A percentile compares a stretch with the other conserved stretches of the same genome.
Conservation (phyloP, 202 grass and related monocot species). For the Elaeis oleifera region DNA sequence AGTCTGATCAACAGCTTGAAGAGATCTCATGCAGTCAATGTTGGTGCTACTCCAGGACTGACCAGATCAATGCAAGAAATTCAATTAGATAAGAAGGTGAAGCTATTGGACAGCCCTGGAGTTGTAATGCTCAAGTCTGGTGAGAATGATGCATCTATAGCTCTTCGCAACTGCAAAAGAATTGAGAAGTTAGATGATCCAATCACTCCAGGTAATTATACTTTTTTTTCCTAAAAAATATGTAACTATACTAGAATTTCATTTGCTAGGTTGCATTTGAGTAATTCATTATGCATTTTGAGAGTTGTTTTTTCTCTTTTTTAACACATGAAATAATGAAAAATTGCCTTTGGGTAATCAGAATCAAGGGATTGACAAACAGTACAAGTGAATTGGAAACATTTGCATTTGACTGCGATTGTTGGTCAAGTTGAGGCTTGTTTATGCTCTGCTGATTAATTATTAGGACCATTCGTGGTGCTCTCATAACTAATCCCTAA, state of each 20-base stretch:
- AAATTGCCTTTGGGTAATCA: no score
- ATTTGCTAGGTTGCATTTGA: no score
- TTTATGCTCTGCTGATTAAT: no score
- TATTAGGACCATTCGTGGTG: no score
- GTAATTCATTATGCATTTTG: no score
- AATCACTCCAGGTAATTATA: conserved; percentile 55
- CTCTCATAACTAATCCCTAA: no score
- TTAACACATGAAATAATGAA: no score
- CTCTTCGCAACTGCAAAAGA: conserved; percentile 86
- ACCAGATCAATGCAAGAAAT: conserved; percentile 93
- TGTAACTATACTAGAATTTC: conserved; percentile 7
- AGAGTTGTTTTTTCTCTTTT: no score
- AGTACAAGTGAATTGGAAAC: no score
- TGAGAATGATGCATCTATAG: conserved; percentile 53
- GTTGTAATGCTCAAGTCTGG: conserved; percentile 90
- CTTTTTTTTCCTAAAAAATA: not conserved
- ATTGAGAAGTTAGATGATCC: conserved; percentile 96
- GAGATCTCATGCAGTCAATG: conserved; percentile 87
- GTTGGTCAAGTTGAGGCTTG: no score
- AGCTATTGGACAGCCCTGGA: conserved; percentile 90
- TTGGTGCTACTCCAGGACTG: conserved; percentile 80
- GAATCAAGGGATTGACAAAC: no score
- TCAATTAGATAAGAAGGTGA: conserved; percentile 86
- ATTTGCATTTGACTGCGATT: no score
- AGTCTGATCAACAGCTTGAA: conserved; percentile 98